Evolutionary conservation across 2,329 filamentous ascomycete genomes (phyloP), one percentile per base, ranked within the genome.

Genomic region (Zasmidium citrigriseum): DNA sequence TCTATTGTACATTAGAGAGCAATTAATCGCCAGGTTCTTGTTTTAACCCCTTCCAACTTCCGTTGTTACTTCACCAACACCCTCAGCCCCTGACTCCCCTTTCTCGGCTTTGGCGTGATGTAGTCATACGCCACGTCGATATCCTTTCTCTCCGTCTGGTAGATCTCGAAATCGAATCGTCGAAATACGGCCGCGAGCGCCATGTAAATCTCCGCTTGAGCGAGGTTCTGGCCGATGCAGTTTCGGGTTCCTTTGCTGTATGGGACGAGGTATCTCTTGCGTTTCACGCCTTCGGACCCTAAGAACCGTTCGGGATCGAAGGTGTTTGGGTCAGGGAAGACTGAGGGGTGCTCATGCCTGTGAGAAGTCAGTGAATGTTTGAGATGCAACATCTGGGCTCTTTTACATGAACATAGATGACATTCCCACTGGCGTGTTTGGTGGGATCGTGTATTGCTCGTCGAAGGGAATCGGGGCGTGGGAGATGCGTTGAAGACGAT

Each of bases 221-320:
- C 65, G 23, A 66, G 45, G 44, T 66, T 18, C 20, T 45, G 34
- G 14, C 61, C 60, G 61, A 73, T 63, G 66, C 72, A 59, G 7
- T 38, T 54, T 22, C 73, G 64, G 10, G 70, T 64, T 2, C 72
- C 73, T 14, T 67, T 68, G 7, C 68, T 68, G 57, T 73, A 75
- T 2, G 20, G 44, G 18, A 48, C 52, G 4, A 55, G 21, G 18
- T 48, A 55, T 22, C 46, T 47, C 44, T 21, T 34, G 12, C 48
- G 52, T 5, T 12, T 11, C 12, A 14, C 16, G 12, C 29, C 27
- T 14, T 18, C 2, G 1, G 52, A 45, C 12, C 44, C 54, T 9
- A 63, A 50, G 59, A 61, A 64, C 11, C 63, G 57, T 29, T 62
- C 57, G 2, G 63, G 63, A 1, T 21, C 47, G 51, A 56, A 65